These are phyloP conservation scores for Pichia sporocuriosa DNA, from an alignment of 805 yeast genomes.

Conservation along the genomic window DNA sequence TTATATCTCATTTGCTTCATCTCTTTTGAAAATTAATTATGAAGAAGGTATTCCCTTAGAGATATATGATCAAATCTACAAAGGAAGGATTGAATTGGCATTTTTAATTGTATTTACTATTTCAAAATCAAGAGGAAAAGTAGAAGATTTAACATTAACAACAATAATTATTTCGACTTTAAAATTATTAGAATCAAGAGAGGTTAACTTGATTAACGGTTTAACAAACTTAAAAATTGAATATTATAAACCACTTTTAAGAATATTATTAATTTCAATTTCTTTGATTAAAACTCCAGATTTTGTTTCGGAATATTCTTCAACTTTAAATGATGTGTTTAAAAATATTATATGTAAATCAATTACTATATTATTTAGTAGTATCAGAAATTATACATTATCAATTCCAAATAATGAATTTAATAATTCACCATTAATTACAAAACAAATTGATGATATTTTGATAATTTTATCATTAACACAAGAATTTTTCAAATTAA, in stretches of 20 bases:
- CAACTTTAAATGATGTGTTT: constrained; percentile 50
- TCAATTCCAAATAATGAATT: constrained; percentile 32
- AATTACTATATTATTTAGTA: constrained; percentile 48
- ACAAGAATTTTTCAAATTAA: constrained; percentile 46
- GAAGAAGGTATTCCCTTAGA: constrained; percentile 46
- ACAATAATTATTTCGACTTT: constrained; percentile 38
- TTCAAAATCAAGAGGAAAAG: constrained; percentile 24
- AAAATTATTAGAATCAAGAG: constrained; percentile 41
- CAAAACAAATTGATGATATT: constrained; percentile 57
- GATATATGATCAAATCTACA: constrained; percentile 43
- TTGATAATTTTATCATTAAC: constrained; percentile 57
- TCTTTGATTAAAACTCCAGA: constrained; percentile 35
- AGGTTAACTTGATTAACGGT: constrained; percentile 41
- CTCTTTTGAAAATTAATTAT: constrained; percentile 45
- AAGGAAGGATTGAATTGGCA: constrained; percentile 61
- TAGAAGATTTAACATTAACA: constrained; percentile 32
- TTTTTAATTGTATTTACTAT: constrained; percentile 44
- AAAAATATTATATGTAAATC: constrained; percentile 61
- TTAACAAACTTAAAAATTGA: constrained; percentile 34
- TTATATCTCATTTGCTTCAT: constrained; percentile 34
- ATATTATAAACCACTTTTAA: constrained; percentile 52
- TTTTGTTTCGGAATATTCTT: constrained; percentile 36
- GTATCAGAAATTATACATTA: constrained; percentile 52
- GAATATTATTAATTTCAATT: constrained; percentile 48
- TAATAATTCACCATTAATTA: constrained; percentile 30